Conservation (phyloP, 2,329 filamentous ascomycete species). For the Xylaria multiplex region DNA sequence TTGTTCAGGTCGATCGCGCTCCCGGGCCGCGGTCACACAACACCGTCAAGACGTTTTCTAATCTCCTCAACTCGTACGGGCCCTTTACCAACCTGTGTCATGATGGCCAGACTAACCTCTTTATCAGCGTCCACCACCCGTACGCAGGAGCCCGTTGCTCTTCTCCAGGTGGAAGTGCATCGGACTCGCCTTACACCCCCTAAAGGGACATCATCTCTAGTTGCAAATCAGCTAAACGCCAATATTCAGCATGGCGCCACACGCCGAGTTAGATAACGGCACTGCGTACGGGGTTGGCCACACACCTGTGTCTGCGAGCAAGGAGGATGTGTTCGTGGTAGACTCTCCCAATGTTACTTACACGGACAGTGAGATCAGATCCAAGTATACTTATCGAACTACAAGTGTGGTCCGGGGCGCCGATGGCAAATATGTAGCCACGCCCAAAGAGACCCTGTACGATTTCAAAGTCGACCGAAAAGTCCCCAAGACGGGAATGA, state of each 20-base stretch:
- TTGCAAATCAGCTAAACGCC: constrained; percentile 30
- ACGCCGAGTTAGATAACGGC: constrained; percentile 73
- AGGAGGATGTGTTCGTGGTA: constrained; percentile 79
- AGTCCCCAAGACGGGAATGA: constrained; percentile 92
- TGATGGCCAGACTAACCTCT: constrained; percentile 32
- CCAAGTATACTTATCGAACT: constrained; percentile 96
- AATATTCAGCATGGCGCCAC: constrained; percentile 83
- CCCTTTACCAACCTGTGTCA: constrained; percentile 21
- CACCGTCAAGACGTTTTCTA: constrained; percentile 96
- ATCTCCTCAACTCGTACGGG: constrained; percentile 93
- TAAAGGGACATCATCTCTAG: constrained; percentile 57
- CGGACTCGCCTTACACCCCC: constrained; percentile 69
- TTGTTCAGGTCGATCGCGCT: constrained; percentile 61
- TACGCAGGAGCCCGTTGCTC: constrained; percentile 96
- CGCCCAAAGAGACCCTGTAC: constrained; percentile 88
- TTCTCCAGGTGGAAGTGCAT: constrained; percentile 80
- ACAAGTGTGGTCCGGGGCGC: constrained; percentile 77
- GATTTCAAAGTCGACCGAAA: constrained; percentile 98
- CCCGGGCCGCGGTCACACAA: constrained; percentile 66
- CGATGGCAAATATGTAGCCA: constrained; percentile 82
- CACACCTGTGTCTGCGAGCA: constrained; percentile 45
- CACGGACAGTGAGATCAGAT: constrained; percentile 86
- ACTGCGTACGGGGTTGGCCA: constrained; percentile 70
- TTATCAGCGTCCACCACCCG: constrained; percentile 84
- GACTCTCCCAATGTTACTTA: constrained; percentile 93